These are phyloP conservation scores for Dothidotthia symphoricarpi DNA, from an alignment of 2,329 filamentous ascomycete genomes.

Conservation along the genomic window DNA sequence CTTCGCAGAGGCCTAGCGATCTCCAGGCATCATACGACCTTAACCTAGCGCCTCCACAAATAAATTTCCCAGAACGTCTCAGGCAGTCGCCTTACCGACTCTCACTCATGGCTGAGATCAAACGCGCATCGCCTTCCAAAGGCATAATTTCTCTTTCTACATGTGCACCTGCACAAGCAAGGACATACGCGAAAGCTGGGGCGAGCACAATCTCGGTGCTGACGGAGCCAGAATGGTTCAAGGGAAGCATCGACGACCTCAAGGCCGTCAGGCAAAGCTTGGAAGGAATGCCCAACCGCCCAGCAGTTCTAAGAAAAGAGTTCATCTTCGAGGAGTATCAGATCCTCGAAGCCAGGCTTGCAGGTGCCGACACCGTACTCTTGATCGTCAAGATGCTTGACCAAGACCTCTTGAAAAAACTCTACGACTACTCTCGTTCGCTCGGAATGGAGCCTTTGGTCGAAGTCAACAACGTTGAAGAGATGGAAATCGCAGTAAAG, in stretches of 20 bases:
- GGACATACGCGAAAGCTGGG: slow-evolving; percentile 87
- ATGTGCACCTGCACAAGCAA: slow-evolving; percentile 84
- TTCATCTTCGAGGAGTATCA: slow-evolving; percentile 99
- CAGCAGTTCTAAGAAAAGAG: slow-evolving; percentile 89
- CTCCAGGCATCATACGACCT: slow-evolving; percentile 84
- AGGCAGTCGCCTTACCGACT: slow-evolving; percentile 81
- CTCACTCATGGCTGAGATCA: slow-evolving; percentile 96
- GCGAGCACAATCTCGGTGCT: slow-evolving; percentile 98
- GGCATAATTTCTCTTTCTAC: slow-evolving; percentile 86
- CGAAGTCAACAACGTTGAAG: slow-evolving; percentile 90
- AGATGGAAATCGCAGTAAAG: slow-evolving; percentile 84
- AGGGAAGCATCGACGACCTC: slow-evolving; percentile 92
- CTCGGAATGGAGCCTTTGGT: slow-evolving; percentile 97
- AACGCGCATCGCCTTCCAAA: slow-evolving; percentile 93
- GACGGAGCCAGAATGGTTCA: slow-evolving; percentile 98
- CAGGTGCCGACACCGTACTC: slow-evolving; percentile 90
- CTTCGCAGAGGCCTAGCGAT: slow-evolving; percentile 78
- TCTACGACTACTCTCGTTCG: slow-evolving; percentile 86
- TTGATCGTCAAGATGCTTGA: slow-evolving; percentile 99
- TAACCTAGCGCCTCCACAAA: slow-evolving; percentile 77
- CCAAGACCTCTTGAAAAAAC: slow-evolving; percentile 64
- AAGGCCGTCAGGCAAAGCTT: slow-evolving; percentile 82
- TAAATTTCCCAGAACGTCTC: slow-evolving; percentile 76
- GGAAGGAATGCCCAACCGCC: slow-evolving; percentile 87
- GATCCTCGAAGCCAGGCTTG: slow-evolving; percentile 88